Evolutionary conservation across 805 yeast species (phyloP), one percentile per base, ranked within the genome.

Genomic region (Scheffersomyces stipitis): DNA sequence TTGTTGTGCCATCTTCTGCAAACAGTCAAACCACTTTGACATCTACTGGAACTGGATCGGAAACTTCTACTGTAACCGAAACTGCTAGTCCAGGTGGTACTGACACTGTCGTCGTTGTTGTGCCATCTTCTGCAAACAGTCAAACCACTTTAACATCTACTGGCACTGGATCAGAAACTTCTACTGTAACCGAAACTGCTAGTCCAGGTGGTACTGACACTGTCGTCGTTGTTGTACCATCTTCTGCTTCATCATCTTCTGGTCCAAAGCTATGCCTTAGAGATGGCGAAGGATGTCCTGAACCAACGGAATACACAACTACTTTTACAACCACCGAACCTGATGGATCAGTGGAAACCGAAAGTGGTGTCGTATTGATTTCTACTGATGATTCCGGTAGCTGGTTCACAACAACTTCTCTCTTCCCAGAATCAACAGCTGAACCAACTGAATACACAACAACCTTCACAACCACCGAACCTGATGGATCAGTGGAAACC

Each of bases 1-100:
- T 45, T 3, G 42, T 44, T 5, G 44, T 44, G 5, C 53, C 54
- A 5, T 34, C 44, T 13, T 46, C 53, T 13, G 38, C 42, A 1
- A 37, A 39, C 45, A 7, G 30, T 36, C 5, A 46, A 8, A 20
- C 24, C 9, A 43, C 49, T 3, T 20, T 35, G 10, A 47, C 52
- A 5, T 7, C 34, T 17, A 30, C 36, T 18, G 31, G 35, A 31
- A 37, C 41, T 13, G 23, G 20, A 10, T 28, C 37, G 14, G 27
- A 26, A 10, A 41, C 45, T 2, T 17, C 18, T 4, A 44, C 51
- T 8, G 36, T 44, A 18, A 45, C 48, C 4, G 26, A 24, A 9
- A 14, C 38, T 3, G 41, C 45, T n/a, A 12, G 41, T n/a, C 16
- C 15, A 13, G 28, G 36, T 33, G 31, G 40, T 20, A 37, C 41